Evolutionary conservation across 176 grass and related monocot species (phyloP), one percentile per base, ranked within the genome.

Genomic region (Miscanthus lutarioriparius): DNA sequence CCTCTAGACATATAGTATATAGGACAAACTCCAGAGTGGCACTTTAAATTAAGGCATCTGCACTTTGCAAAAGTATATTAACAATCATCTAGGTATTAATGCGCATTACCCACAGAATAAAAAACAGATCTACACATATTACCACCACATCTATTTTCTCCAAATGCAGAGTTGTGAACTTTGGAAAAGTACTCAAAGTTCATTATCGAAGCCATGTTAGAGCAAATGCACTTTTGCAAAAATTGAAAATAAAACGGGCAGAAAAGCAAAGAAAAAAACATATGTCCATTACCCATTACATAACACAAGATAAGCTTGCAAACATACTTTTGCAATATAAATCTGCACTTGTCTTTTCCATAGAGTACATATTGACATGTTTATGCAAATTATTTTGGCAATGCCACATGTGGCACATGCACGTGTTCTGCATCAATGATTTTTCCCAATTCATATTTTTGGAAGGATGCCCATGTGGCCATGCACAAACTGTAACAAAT

Each of bases 1-100:
- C 11, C n/a, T 26, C 7, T 7, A 45, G 3, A 58, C 51, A 22
- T 56, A 20, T 20, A 56, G 4, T 26, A 66, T 35, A 20, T 36
- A 64, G 41, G 39, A 64, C 32, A 64, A 64, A 8, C 36, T 75
- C 7, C 56, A 74, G 33, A 84, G 30, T 67, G 30, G 5, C 54
- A 86, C 40, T 16, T 27, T 3, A 35, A 79, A 10, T 28, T 49
- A 49, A 38, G 48, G 36, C 16, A 30, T 44, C 7, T 25, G 45
- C 36, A 85, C 23, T 67, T 10, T 17, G 59, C 13, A 85, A 23
- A 68, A 86, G 70, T 69, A 68, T 47, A 68, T 47, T 36, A 36
- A 45, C 15, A 6, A 58, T 61, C 26, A 36, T 54, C 23, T 44
- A 0, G 3, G 64, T 7, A n/a, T n/a, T 40, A 3, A 14, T 54